Percentiles rank a stretch among this genome's conserved stretches.
These are phyloP conservation scores for Ceratobasidium sp. DNA, from an alignment of 1,284 basidiomycete species.

Conservation along the genomic window DNA sequence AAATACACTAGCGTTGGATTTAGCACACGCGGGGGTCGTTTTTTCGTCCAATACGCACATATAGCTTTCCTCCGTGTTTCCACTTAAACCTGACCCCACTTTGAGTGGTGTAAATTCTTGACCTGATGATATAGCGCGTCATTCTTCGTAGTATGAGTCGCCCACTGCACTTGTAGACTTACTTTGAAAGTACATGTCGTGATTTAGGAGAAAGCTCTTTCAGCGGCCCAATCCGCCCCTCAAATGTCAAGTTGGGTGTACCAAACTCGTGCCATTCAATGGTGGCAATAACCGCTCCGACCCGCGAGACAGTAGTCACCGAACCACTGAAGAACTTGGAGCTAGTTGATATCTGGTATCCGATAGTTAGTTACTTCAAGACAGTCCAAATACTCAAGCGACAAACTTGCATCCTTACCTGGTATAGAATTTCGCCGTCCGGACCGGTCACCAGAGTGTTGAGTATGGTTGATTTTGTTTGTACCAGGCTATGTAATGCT, in stretches of 20 bases:
- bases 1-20: conserved; percentile 21
- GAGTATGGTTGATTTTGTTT: conserved; percentile 5
- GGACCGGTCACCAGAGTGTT: conserved; percentile 1
- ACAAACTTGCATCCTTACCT: not conserved
- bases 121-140: not conserved
- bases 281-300: not conserved
- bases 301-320: not conserved
- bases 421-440: not conserved
- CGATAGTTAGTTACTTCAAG: too few species aligned
- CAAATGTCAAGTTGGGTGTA: not conserved
- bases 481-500: not conserved
- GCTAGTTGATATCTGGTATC: not conserved
- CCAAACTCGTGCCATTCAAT: conserved; percentile 30
- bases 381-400: not conserved
- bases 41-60: not conserved
- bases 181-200: not conserved
- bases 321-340: not conserved
- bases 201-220: conserved; percentile 8
- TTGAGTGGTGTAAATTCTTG: conserved; percentile 21
- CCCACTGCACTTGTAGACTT: not conserved
- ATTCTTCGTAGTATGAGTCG: too few species aligned
- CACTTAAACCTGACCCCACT: conserved; percentile 30
- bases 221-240: not conserved
- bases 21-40: not conserved
- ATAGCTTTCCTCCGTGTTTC: conserved; percentile 36